Evolutionary conservation across 768 basidiomycete species (phyloP).

Genomic region (Kwoniella dendrophila): DNA sequence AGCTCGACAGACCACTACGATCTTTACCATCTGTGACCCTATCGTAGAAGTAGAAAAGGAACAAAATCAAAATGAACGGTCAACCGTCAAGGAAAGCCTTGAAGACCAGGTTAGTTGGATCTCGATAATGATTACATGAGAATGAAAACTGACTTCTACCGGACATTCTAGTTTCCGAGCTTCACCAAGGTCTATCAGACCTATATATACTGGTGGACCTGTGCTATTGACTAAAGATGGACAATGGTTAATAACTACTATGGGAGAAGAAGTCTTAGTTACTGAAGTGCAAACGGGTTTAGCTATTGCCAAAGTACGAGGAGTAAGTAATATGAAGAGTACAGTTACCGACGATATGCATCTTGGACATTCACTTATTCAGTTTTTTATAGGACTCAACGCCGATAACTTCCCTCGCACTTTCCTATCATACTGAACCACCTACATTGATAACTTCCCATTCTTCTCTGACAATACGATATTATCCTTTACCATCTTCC

Average conservation of each 20-base stretch:
- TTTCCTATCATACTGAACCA: conserved; percentile 67
- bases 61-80: conserved; percentile 42
- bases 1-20: too few relatives aligned
- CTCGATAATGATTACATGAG: background rate
- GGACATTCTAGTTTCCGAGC: conserved; percentile 46
- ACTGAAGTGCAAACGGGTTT: conserved; percentile 76
- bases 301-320: conserved; percentile 76
- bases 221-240: conserved; percentile 79
- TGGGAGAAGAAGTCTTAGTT: conserved; percentile 79
- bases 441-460: conserved; percentile 76
- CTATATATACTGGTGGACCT: conserved; percentile 86
- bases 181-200: conserved; percentile 57
- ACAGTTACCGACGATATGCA: too few relatives aligned
- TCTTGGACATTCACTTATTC: too few relatives aligned
- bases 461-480: conserved; percentile 73
- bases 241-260: conserved; percentile 75
- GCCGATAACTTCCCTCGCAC: conserved; percentile 77
- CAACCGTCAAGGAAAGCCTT: conserved; percentile 30
- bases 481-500: conserved; percentile 72
- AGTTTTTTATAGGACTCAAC: conserved; percentile 75
- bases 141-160: background rate
- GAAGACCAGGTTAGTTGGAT: conserved; percentile 40
- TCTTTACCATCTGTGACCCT: too few relatives aligned
- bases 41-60: too few relatives aligned
- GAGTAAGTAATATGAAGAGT: conserved; percentile 66